These are phyloP conservation scores for Brachypodium distachyon DNA, from an alignment of 202 grass and related monocot genomes.

Conservation along the genomic window DNA sequence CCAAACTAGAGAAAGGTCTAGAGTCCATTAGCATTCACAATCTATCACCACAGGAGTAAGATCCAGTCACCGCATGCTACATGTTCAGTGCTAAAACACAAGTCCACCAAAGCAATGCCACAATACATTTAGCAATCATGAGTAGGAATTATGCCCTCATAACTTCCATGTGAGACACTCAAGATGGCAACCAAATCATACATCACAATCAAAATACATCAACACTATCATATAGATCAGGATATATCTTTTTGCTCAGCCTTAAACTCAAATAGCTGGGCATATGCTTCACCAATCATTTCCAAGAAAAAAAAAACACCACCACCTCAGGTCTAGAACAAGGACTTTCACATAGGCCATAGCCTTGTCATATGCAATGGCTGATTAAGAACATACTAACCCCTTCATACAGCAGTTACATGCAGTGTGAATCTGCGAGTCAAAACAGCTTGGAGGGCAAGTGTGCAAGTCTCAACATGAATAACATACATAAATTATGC, in stretches of 20 bases:
- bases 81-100: slow-evolving; percentile 1
- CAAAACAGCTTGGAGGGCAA: slow-evolving; percentile 3
- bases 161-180: background rate
- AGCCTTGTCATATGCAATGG: background rate
- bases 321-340: background rate
- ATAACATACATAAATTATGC: background rate
- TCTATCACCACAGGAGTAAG: background rate
- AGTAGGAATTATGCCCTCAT: background rate
- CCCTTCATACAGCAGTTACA: slow-evolving; percentile 16
- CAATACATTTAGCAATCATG: background rate
- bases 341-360: background rate
- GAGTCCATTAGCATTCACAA: background rate
- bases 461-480: background rate
- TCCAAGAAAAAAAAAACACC: background rate
- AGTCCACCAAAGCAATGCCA: background rate
- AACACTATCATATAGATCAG: background rate
- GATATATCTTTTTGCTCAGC: background rate
- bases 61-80: slow-evolving; percentile 3
- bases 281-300: slow-evolving; percentile 1
- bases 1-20: background rate
- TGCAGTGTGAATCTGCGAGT: background rate
- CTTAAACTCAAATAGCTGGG: background rate
- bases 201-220: background rate
- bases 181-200: slow-evolving; percentile 9
- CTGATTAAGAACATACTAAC: background rate